Conservation (phyloP, 2,329 filamentous ascomycete genomes). For the Microcyclospora pomicola region DNA sequence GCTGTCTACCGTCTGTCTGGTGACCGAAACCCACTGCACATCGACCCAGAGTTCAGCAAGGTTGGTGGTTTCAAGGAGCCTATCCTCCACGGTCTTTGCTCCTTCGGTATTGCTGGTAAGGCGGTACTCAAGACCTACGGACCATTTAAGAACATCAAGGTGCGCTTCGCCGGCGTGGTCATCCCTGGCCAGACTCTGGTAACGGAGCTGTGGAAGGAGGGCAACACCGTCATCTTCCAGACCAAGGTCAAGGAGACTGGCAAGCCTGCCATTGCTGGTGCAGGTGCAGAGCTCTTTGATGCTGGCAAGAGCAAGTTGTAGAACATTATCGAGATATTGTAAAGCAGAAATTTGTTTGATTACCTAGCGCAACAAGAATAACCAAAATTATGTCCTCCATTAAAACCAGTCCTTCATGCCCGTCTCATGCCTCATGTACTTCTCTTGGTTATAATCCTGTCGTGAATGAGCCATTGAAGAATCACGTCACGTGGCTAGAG, state of each 20-base stretch:
- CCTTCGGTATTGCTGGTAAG: conserved; percentile 82
- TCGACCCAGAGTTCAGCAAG: conserved; percentile 88
- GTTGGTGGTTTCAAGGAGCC: conserved; percentile 88
- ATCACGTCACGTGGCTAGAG: too few relatives aligned
- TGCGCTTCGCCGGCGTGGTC: conserved; percentile 75
- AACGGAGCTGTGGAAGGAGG: conserved; percentile 92
- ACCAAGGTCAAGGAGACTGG: conserved; percentile 83
- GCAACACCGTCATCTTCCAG: conserved; percentile 68
- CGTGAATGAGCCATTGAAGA: too few relatives aligned
- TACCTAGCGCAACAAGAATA: too few relatives aligned
- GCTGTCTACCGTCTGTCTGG: conserved; percentile 86
- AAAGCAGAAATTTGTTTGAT: too few relatives aligned
- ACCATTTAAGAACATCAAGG: conserved; percentile 79
- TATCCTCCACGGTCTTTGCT: conserved; percentile 94
- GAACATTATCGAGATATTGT: neutral
- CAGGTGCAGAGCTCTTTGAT: conserved; percentile 58
- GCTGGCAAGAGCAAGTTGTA: conserved; percentile 38
- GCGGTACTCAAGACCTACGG: conserved; percentile 78
- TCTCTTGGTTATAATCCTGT: too few relatives aligned
- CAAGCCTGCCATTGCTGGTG: conserved; percentile 72
- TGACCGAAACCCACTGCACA: conserved; percentile 91
- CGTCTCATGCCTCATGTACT: too few relatives aligned
- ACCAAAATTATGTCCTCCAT: too few relatives aligned
- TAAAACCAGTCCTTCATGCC: too few relatives aligned
- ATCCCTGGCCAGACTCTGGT: conserved; percentile 77